Base-by-base conservation (phyloP, 352 stramenopile genomes). In the Phytophthora pisi region DNA sequence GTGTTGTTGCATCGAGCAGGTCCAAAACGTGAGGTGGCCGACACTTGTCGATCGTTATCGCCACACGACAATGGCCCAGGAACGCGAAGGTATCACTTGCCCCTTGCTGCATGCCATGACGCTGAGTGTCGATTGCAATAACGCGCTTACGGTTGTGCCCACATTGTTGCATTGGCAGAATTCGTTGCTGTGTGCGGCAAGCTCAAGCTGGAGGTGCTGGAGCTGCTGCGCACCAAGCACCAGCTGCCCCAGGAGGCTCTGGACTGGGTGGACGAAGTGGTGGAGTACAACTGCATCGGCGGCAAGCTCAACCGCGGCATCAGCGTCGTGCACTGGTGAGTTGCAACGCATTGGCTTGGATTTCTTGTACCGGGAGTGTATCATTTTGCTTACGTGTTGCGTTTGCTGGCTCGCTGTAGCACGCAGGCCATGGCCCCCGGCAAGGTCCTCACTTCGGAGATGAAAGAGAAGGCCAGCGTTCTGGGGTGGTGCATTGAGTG, bases 401-500 rank as follows among this genome's bases (percentile, higher is more conserved):
- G 8, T 11, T 51, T 49, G 43, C 18, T 42, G 34, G 11, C 34
- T 42, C 13, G 11, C 18, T 59, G 16, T 46, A 96, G 87, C 50
- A 83, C 86, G 18, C 75, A 94, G 43, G 87, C 78, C 8, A 75
- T 96, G 54, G 62, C 76, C 7, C 57, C 78, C 5, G 76, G 68
- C n/a, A 77, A 72, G 20, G 63, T 66, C 6, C 75, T 95, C 18
- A 83, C 85, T 20, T 62, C 82, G 9, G 86, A 94, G 66, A 70
- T 92, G 28, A 88, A 89, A 55, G 71, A 80, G 72, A 93, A 95
- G 59, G 92, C 96, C 18, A 96, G 91, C 64, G 91, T 99, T 38
- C 78, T 99, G 9, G 98, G 98, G 64, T 99, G 98, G 97, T 97
- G 92, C 74, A 98, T 99, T 67, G 97, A 99, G 74, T 99, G 96